phyloP scores from a whole-genome alignment of 768 basidiomycete genomes.

The Suillus subluteus region DNA sequence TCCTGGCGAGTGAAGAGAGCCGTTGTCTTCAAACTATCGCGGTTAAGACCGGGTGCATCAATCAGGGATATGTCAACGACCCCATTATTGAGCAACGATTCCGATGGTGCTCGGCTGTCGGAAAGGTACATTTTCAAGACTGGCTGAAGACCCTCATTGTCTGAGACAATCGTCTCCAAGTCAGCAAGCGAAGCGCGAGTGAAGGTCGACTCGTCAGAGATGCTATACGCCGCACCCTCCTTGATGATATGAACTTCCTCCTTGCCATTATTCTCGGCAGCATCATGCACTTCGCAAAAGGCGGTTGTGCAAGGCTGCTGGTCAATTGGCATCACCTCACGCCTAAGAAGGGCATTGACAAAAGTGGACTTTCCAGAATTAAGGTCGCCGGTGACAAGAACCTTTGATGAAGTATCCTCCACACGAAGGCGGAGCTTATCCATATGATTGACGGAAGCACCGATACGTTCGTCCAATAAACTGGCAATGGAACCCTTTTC shows the following conservation, averaged over 20 bases:
- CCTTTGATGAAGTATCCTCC: conserved; percentile 90
- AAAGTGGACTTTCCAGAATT: conserved; percentile 99
- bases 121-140: conserved; percentile 89
- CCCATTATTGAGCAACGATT: conserved; percentile 92
- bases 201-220: conserved; percentile 76
- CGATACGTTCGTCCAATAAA: conserved; percentile 85
- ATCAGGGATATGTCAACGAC: conserved; percentile 98
- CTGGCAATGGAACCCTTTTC: conserved; percentile 93
- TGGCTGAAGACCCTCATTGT: conserved; percentile 55
- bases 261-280: conserved; percentile 72
- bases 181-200: conserved; percentile 65
- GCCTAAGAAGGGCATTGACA: conserved; percentile 90
- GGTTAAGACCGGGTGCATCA: conserved; percentile 96
- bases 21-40: conserved; percentile 93
- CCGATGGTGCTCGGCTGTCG: conserved; percentile 75
- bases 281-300: conserved; percentile 96
- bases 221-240: conserved; percentile 68
- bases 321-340: conserved; percentile 94
- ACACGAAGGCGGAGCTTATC: conserved; percentile 85
- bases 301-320: conserved; percentile 98
- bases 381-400: conserved; percentile 96
- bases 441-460: conserved; percentile 74
- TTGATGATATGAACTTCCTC: conserved; percentile 89
- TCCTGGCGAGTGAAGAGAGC: conserved; percentile 94
- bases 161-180: conserved; percentile 77